These are phyloP conservation scores for Neurospora sp. DNA, from an alignment of 495 filamentous ascomycete species.

Conservation along the genomic window DNA sequence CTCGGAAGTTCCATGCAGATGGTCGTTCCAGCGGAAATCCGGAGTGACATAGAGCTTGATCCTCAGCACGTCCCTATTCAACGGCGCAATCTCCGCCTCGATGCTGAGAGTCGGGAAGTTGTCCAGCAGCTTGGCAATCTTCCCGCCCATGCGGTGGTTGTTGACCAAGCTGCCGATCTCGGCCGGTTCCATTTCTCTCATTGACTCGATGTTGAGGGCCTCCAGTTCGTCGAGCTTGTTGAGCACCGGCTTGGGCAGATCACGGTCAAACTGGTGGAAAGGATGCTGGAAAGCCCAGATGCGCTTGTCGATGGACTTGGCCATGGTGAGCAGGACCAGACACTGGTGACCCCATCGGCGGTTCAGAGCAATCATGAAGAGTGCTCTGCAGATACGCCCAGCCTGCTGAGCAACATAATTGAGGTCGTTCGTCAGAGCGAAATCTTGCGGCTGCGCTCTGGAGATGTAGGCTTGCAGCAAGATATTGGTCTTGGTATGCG, in stretches of 20 bases:
- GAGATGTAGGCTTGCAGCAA: slow-evolving; percentile 92
- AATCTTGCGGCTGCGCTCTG: slow-evolving; percentile 78
- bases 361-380: slow-evolving; percentile 97
- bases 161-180: slow-evolving; percentile 91
- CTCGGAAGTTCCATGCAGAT: slow-evolving; percentile 87
- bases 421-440: slow-evolving; percentile 80
- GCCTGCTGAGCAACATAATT: slow-evolving; percentile 95
- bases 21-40: slow-evolving; percentile 93
- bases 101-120: slow-evolving; percentile 88
- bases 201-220: slow-evolving; percentile 61
- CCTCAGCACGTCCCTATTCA: slow-evolving; percentile 88
- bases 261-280: slow-evolving; percentile 76
- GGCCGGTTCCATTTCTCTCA: slow-evolving; percentile 83
- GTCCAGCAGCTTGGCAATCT: slow-evolving; percentile 68
- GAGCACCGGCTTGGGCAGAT: slow-evolving; percentile 66
- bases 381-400: slow-evolving; percentile 81
- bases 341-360: slow-evolving; percentile 92
- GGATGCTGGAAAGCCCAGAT: slow-evolving; percentile 94
- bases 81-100: slow-evolving; percentile 86
- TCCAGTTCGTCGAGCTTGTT: slow-evolving; percentile 73
- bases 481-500: slow-evolving; percentile 91
- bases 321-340: slow-evolving; percentile 74
- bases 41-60: slow-evolving; percentile 77
- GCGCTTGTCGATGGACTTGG: slow-evolving; percentile 92
- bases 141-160: slow-evolving; percentile 75